These are phyloP conservation scores for Saposhnikovia divaricata DNA, from an alignment of 129 eudicot genomes.

Conservation along the genomic window DNA sequence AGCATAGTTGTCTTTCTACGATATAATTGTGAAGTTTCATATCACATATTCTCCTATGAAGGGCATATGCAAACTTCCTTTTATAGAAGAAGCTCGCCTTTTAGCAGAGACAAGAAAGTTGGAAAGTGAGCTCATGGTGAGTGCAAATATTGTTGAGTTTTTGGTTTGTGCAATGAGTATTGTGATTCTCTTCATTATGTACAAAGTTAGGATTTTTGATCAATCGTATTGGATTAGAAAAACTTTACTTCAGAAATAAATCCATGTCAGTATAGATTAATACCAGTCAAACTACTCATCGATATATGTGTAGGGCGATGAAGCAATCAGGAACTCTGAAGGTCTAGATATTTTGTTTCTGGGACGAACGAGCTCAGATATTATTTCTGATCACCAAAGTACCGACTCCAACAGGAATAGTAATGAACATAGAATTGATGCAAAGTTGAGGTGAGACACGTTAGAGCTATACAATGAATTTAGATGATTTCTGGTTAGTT, in stretches of 20 bases:
- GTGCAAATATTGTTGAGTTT: background rate
- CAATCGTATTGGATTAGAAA: background rate
- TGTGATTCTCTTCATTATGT: background rate
- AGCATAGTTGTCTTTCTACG: background rate
- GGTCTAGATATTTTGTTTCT: constrained; percentile 27
- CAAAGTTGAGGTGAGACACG: constrained; percentile 10
- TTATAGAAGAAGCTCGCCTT: constrained; percentile 45
- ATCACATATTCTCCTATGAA: background rate
- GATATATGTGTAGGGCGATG: constrained; percentile 28
- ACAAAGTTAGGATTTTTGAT: background rate
- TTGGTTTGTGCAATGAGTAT: background rate
- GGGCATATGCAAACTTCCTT: constrained; percentile 62
- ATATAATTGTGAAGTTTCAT: background rate
- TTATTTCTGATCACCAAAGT: background rate
- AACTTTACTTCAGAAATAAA: background rate
- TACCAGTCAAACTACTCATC: background rate
- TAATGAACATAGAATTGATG: constrained; percentile 21
- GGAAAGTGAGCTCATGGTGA: constrained; percentile 33
- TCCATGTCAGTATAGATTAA: background rate
- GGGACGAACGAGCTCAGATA: constrained; percentile 15
- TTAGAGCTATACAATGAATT: background rate
- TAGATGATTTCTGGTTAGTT: background rate
- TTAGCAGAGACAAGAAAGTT: constrained; percentile 25
- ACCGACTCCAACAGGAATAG: background rate
- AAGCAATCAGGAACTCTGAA: constrained; percentile 29